Evolutionary conservation across 495 filamentous ascomycete species (phyloP), one percentile per base, ranked within the genome.

Genomic region (Neurospora sp.): DNA sequence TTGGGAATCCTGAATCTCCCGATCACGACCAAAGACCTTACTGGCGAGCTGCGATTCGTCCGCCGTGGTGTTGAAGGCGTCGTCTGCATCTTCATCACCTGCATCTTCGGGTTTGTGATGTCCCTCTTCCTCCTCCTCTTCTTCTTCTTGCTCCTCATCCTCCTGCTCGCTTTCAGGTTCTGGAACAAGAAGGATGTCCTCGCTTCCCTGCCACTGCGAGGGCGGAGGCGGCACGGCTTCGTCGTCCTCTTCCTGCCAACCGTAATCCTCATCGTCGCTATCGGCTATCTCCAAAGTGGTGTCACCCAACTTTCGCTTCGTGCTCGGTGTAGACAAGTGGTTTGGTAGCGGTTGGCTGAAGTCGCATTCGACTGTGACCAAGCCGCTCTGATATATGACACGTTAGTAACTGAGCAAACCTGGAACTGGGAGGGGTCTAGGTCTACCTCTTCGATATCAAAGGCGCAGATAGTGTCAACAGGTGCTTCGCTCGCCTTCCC

Each of bases 141-240:
- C 77, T 35, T 27, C 62, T 37, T 73, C 77, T 35, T 78, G 77
- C 10, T 81, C 81, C 14, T 73, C 73, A 31, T 69, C 75, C 3
- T 83, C 81, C 20, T 82, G 81, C 9, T 80, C 79, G 46, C 77
- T 80, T 31, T 73, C 75, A 1, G 74, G 74, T 37, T 76, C 18
- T 35, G 79, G 83, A 14, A 77, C 76, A 14, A 87, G 80, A 35
- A 87, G 75, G 39, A 87, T 77, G 70, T 87, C 85, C 73, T 87
- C 85, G 74, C 85, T 87, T 38, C 85, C 85, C 76, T 87, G 85
- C 85, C 84, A 86, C 74, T 86, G 85, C 11, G 84, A 84, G 20
- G 84, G 84, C 80, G 83, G 83, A 2, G 75, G 79, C 14, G 85
- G 84, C 72, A 85, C 76, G 38, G 79, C 79, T n/a, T 78, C 79